Evolutionary conservation across 306 rosid genomes (phyloP).

Genomic region (Abrus precatorius): DNA sequence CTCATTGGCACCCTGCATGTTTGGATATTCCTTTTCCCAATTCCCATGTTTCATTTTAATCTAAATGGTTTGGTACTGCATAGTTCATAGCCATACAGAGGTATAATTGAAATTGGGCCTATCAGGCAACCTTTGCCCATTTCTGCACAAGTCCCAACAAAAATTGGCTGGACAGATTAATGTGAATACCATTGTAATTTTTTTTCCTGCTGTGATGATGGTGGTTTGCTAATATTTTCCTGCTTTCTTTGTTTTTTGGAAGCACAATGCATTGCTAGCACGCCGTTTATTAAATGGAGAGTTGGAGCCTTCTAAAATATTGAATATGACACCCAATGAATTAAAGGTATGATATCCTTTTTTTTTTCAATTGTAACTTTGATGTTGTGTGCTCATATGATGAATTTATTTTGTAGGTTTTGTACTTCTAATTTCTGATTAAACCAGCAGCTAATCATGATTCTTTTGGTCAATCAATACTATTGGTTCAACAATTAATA

Average conservation of each 20-base stretch:
- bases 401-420: constrained; percentile 11
- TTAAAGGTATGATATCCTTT: constrained; percentile 70
- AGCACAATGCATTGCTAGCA: constrained; percentile 71
- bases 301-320: constrained; percentile 77
- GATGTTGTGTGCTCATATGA: constrained; percentile 11
- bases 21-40: neutral
- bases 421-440: constrained; percentile 27
- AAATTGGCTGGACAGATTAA: constrained; percentile 24
- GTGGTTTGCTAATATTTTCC: constrained; percentile 39
- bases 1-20: neutral
- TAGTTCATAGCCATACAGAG: too few species aligned
- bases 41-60: too few species aligned
- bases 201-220: constrained; percentile 20
- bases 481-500: constrained; percentile 19
- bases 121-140: too few species aligned
- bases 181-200: constrained; percentile 15
- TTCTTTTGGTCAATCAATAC: constrained; percentile 34
- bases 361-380: neutral
- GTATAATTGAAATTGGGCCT: too few species aligned
- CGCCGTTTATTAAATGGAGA: constrained; percentile 80
- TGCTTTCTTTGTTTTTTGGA: constrained; percentile 40
- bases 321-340: constrained; percentile 87
- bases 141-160: too few species aligned
- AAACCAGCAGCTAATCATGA: constrained; percentile 27
- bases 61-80: too few species aligned